A percentile compares a stretch with the other conserved stretches of the same genome.
Conservation (phyloP, 306 rosid genomes). For the Ziziphus jujuba region DNA sequence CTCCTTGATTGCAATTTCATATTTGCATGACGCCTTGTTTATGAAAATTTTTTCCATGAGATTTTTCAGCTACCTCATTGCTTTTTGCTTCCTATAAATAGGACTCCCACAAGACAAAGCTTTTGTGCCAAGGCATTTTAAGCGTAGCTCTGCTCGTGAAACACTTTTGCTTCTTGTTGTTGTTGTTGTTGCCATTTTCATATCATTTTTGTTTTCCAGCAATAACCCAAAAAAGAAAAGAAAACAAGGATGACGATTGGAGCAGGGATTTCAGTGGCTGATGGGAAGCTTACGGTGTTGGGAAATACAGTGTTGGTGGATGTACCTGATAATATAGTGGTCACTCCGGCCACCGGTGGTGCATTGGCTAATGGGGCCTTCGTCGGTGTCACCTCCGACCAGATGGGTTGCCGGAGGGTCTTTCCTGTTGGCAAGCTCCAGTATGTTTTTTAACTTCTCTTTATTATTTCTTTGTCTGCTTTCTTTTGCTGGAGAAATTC, state of each 20-base stretch:
- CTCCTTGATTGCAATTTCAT: conserved; percentile 21
- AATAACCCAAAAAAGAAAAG: not conserved
- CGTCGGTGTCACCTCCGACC: conserved; percentile 64
- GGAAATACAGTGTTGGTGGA: conserved; percentile 54
- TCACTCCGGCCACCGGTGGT: conserved; percentile 57
- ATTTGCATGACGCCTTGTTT: conserved; percentile 11
- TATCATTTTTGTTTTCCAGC: not conserved
- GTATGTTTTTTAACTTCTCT: conserved; percentile 36
- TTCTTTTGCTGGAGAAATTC: not conserved
- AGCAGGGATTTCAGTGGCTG: conserved; percentile 63
- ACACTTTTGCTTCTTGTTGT: too few species aligned
- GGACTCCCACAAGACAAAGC: too few species aligned
- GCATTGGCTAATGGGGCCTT: conserved; percentile 74
- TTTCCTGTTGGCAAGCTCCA: conserved; percentile 75
- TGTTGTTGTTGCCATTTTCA: not conserved
- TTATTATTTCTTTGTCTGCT: not conserved
- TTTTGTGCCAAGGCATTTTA: too few species aligned
- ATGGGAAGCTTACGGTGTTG: conserved; percentile 66
- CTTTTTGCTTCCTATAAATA: too few species aligned
- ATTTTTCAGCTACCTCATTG: not conserved
- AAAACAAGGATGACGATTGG: conserved; percentile 68
- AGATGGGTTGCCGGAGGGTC: conserved; percentile 58
- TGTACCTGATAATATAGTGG: conserved; percentile 53
- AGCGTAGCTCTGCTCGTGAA: too few species aligned
- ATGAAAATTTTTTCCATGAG: not conserved